phyloP scores from a whole-genome alignment of 257 asterid genomes.

The Petunia secreta region DNA sequence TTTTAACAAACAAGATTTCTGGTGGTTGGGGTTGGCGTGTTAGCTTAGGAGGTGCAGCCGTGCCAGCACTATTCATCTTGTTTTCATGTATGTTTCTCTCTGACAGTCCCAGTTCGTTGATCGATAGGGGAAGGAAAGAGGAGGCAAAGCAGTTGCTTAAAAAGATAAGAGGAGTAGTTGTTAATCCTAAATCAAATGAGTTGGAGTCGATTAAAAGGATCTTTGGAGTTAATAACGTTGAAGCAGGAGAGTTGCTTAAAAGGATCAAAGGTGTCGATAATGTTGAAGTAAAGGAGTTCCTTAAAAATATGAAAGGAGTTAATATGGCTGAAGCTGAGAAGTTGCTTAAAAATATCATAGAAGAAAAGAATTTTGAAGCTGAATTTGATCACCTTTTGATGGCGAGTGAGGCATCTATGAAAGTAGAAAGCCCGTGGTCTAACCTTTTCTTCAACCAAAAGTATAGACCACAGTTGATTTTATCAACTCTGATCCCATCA shows the following conservation, averaged over 20 bases:
- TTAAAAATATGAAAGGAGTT: too few relatives aligned
- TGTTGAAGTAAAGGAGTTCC: too few relatives aligned
- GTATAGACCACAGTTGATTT: conserved; percentile 27
- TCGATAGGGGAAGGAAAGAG: neutral
- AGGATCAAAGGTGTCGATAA: too few relatives aligned
- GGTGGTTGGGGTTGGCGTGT: conserved; percentile 39
- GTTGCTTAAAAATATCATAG: too few relatives aligned
- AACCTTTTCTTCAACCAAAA: neutral
- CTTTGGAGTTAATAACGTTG: too few relatives aligned
- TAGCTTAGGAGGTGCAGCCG: conserved; percentile 29
- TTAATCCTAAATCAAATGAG: too few relatives aligned
- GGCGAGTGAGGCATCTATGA: neutral
- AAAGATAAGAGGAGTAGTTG: neutral
- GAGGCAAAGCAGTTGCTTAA: neutral
- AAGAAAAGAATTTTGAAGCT: neutral
- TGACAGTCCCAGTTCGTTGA: neutral
- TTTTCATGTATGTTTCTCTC: conserved; percentile 18
- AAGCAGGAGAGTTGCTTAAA: too few relatives aligned
- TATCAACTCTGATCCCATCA: conserved; percentile 23
- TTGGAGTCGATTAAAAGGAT: too few relatives aligned
- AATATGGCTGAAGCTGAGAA: too few relatives aligned
- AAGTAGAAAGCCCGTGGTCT: neutral
- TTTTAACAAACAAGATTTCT: conserved; percentile 1
- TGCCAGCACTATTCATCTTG: conserved; percentile 27
- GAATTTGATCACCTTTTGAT: neutral